Base-by-base conservation (phyloP, 495 filamentous ascomycete genomes). In the Penicillium desertorum region DNA sequence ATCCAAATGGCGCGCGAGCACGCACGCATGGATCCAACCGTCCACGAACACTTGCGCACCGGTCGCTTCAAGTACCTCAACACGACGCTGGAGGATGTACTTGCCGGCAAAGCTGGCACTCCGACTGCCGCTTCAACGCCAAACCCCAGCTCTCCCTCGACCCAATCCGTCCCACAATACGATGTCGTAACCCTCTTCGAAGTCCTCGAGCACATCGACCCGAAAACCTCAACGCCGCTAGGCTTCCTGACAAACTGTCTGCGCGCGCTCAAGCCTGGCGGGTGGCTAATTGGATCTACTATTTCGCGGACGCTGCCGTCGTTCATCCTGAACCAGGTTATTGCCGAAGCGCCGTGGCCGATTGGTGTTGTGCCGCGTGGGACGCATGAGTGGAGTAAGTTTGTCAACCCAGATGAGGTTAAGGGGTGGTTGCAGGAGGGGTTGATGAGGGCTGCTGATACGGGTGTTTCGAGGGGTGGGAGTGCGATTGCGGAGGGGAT, bases 381-480 rank as follows among this genome's bases (percentile, higher is more conserved):
- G 0, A 97, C 94, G 51, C 94, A 98, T 70, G 91, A 97, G 64
- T 98, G 94, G 94, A 75, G 75, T 16, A 96, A 97, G 70, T 98
- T 98, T 69, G 84, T 98, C 25, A 95, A 96, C 66, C 89, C 88
- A 62, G 76, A 82, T 17, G 94, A 98, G 79, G 55, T 98, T 67
- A 74, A 84, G 61, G 78, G 59, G 3, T 90, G 82, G 79, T 79
- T 81, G 61, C 66, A 64, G 59, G 73, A 78, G 57, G 76, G 68
- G 20, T 45, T 77, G 61, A 75, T 76, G 73, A 63, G 71, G 39
- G 65, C 58, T 44, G 53, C 54, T 48, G 73, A 76, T 85, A 68
- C 68, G 62, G 54, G 53, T 59, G 61, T 52, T 52, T 67, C 50
- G 41, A 76, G 70, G 72, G 81, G 58, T 67, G 90, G 87, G 46